These are phyloP conservation scores for Asterella californica DNA, from an alignment of 225 moss, liverwort and hornwort genomes.

Conservation along the genomic window DNA sequence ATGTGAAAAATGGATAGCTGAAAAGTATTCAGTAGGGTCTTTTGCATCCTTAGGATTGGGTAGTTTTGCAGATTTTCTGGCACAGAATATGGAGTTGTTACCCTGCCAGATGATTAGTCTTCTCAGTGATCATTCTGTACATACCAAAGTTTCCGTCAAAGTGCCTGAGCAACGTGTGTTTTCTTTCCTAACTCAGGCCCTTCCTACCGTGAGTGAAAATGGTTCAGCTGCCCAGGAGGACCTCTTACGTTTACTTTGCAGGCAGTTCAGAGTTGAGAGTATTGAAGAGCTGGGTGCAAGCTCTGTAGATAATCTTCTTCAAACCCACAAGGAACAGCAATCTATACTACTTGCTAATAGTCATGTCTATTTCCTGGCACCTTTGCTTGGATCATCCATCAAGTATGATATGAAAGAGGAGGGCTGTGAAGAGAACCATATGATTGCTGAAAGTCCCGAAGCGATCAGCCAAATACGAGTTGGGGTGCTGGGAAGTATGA, in stretches of 20 bases:
- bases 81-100: constrained; percentile 27
- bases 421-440: background rate
- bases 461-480: constrained; percentile 23
- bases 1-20: constrained; percentile 38
- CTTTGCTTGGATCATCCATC: constrained; percentile 18
- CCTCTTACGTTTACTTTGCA: constrained; percentile 48
- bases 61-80: constrained; percentile 35
- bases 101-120: constrained; percentile 26
- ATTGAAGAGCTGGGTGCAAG: constrained; percentile 58
- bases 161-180: constrained; percentile 33
- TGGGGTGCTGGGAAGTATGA: constrained; percentile 72
- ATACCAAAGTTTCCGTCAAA: constrained; percentile 17
- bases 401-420: background rate
- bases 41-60: constrained; percentile 38
- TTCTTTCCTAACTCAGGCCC: constrained; percentile 39
- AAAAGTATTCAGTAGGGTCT: constrained; percentile 26
- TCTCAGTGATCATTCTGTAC: constrained; percentile 5
- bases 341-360: constrained; percentile 8
- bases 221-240: constrained; percentile 29
- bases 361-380: constrained; percentile 36
- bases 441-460: background rate
- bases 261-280: constrained; percentile 59
- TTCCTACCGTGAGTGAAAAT: constrained; percentile 19
- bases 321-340: constrained; percentile 21
- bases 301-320: constrained; percentile 51